Percentiles rank a stretch among this genome's conserved stretches.
These are phyloP conservation scores for Amphicarpaea edgeworthii DNA, from an alignment of 306 rosid species.

Conservation along the genomic window DNA sequence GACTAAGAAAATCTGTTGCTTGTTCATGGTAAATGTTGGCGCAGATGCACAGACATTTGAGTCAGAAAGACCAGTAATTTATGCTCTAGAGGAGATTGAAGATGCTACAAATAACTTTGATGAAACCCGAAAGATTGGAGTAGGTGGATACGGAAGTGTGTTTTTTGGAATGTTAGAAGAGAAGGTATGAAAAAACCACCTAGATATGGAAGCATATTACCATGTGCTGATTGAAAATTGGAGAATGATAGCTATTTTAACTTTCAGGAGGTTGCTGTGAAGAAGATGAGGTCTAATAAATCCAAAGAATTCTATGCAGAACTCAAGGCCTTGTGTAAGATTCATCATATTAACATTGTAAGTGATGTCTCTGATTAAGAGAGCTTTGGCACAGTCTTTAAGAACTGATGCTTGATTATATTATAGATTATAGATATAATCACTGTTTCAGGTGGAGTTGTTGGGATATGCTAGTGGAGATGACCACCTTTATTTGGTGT, in stretches of 20 bases:
- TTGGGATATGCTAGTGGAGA: slow-evolving; percentile 89
- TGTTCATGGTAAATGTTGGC: slow-evolving; percentile 42
- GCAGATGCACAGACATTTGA: slow-evolving; percentile 65
- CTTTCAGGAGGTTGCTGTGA: slow-evolving; percentile 82
- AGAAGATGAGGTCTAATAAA: slow-evolving; percentile 81
- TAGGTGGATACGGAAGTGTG: slow-evolving; percentile 83
- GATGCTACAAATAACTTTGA: slow-evolving; percentile 69
- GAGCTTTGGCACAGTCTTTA: slow-evolving; percentile 12
- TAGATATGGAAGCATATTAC: slow-evolving; percentile 27
- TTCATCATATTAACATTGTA: slow-evolving; percentile 78
- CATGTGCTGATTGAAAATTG: slow-evolving; percentile 5
- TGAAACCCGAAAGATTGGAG: slow-evolving; percentile 73
- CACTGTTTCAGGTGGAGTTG: slow-evolving; percentile 74
- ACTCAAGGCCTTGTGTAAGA: slow-evolving; percentile 75
- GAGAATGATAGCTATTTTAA: slow-evolving; percentile 41
- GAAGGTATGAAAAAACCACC: slow-evolving; percentile 59
- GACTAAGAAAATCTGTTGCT: neutral
- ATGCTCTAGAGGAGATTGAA: slow-evolving; percentile 69
- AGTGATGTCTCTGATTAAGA: slow-evolving; percentile 27
- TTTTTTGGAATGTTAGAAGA: slow-evolving; percentile 69
- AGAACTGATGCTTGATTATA: neutral
- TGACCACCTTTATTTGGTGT: slow-evolving; percentile 82
- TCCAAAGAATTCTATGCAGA: slow-evolving; percentile 90
- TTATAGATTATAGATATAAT: slow-evolving; percentile 27
- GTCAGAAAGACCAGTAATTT: slow-evolving; percentile 67